These are phyloP conservation scores for Trichophyton benhamiae DNA, from an alignment of 2,329 filamentous ascomycete species.

Conservation along the genomic window DNA sequence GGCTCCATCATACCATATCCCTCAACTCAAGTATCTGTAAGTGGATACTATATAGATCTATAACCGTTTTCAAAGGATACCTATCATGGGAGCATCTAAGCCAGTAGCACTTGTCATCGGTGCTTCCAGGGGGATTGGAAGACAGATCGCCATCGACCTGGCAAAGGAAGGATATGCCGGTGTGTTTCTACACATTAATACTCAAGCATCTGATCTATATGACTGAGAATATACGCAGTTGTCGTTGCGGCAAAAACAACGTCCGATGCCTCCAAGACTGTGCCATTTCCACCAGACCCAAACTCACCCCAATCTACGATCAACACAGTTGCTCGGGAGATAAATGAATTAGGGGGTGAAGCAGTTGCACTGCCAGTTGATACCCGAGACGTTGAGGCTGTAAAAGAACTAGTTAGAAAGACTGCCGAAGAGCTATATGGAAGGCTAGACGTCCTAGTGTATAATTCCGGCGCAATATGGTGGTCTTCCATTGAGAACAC, in stretches of 20 bases:
- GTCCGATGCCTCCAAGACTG: constrained; percentile 46
- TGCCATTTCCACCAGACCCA: constrained; percentile 60
- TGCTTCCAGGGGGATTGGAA: constrained; percentile 66
- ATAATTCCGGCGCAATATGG: constrained; percentile 79
- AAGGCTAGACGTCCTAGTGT: constrained; percentile 61
- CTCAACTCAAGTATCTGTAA: not conserved
- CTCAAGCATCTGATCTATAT: not conserved
- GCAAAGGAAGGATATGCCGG: constrained; percentile 59
- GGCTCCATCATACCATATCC: not conserved
- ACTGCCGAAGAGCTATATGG: constrained; percentile 46
- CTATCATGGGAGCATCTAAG: constrained; percentile 10
- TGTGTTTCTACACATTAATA: constrained; percentile 24
- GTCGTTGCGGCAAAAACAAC: constrained; percentile 66
- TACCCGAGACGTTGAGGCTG: constrained; percentile 50
- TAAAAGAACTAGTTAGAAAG: constrained; percentile 47
- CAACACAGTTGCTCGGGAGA: constrained; percentile 66
- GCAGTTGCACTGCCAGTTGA: constrained; percentile 59
- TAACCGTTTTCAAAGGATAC: not conserved
- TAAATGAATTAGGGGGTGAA: constrained; percentile 49
- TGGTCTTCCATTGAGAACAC: constrained; percentile 65
- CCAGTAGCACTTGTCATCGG: constrained; percentile 59
- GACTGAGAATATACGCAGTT: constrained; percentile 36
- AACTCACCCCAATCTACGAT: constrained; percentile 67
- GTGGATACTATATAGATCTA: not conserved
- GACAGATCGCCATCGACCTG: constrained; percentile 67